Evolutionary conservation across 345 rosid genomes (phyloP).

Genomic region (Luvunga scandens): DNA sequence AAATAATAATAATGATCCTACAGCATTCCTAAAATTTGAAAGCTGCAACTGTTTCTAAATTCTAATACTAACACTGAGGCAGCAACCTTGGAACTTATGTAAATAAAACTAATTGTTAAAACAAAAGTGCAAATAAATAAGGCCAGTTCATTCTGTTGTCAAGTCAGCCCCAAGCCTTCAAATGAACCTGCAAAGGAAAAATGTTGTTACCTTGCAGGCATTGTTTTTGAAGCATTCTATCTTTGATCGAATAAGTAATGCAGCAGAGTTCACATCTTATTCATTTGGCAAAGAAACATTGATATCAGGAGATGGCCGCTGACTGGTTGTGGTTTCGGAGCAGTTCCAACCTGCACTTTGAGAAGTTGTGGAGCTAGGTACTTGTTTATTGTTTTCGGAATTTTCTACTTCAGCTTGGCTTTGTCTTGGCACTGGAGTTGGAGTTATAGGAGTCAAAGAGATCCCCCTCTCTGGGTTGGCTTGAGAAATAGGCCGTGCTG

Average conservation of each 20-base stretch:
- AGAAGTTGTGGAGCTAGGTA: constrained; percentile 1
- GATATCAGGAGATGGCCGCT: constrained; percentile 48
- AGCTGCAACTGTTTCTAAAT: constrained; percentile 10
- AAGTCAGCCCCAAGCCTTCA: constrained; percentile 9
- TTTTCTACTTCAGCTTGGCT: constrained; percentile 19
- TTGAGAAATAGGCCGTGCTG: constrained; percentile 31
- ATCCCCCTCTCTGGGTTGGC: constrained; percentile 27
- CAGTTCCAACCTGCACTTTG: constrained; percentile 29
- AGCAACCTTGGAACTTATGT: constrained; percentile 2
- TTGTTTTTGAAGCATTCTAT: not conserved
- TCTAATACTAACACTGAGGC: constrained; percentile 4
- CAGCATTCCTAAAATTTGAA: not conserved
- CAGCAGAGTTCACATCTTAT: constrained; percentile 1
- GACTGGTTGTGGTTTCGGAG: constrained; percentile 24
- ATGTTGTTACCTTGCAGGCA: not conserved
- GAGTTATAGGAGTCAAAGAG: constrained; percentile 6
- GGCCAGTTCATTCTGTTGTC: constrained; percentile 10
- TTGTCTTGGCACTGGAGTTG: constrained; percentile 12
- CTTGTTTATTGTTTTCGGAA: constrained; percentile 8
- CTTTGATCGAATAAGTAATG: not conserved
- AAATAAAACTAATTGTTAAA: constrained; percentile 8
- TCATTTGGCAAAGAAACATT: constrained; percentile 42
- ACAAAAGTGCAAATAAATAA: constrained; percentile 2
- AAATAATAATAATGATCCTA: not conserved
- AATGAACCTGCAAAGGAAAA: not conserved